Base-by-base conservation (phyloP, 2,329 filamentous ascomycete species). In the Calonectria montana region DNA sequence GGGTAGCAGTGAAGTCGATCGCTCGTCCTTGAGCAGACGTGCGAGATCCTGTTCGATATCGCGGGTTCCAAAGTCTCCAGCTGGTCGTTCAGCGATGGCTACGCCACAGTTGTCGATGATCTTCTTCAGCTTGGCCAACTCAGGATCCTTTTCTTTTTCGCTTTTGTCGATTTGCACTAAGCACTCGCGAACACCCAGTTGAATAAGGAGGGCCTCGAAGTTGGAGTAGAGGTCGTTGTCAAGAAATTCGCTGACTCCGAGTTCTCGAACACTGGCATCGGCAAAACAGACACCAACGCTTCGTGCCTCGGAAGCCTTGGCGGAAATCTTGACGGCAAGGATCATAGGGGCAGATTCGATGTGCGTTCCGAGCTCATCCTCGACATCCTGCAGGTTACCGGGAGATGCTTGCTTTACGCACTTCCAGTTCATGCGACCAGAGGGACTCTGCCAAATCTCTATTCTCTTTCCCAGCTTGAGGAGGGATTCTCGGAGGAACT, bases 211-310 rank as follows among this genome's bases (percentile, higher is more conserved):
- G 3, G 96, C 95, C 85, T 99, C 97, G 76, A 99, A 97, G 82
- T 99, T 99, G 65, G 96, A 98, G 86, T 97, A 99, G 12, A 98
- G 88, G 81, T 99, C 97, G 80, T 98, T 99, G 87, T 99, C 97
- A n/a, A 98, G 90, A 76, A 99, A 99, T 81, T 99, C 97, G 87
- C 94, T 98, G 66, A 99, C 95, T 10, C 97, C 97, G 2, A 99
- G 89, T 86, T 99, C 97, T 64, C 97, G 90, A 29, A 98, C 96
- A 76, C 95, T 98, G 1, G 97, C 97, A 86, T 99, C 97, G 9
- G 97, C 97, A 81, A 99, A 99, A 84, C 97, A 98, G 6, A 99
- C 96, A 10, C 97, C 97, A 0, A 99, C 93, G 75, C 90, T 94
- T 55, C 97, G 90, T 7, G 93, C 94, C 82, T 98, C 96, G 0